Percentiles rank a stretch among this genome's conserved stretches.
Evolutionary conservation across 441 rosid species (phyloP).

Genomic region (Eruca vesicaria): DNA sequence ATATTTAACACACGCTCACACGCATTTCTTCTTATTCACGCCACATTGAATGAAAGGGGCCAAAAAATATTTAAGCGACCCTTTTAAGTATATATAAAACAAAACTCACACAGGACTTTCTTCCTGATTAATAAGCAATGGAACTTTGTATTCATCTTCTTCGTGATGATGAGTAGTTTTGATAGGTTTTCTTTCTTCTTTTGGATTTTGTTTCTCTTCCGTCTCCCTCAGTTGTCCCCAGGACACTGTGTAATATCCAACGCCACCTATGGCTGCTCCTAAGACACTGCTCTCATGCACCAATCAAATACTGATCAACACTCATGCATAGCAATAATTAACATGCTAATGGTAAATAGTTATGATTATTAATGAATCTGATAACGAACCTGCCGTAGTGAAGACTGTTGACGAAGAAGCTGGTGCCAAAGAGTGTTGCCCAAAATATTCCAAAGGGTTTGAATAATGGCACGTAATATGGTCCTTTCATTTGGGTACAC

Average conservation of each 20-base stretch:
- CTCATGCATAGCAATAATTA: background rate
- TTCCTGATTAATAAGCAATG: slow-evolving; percentile 54
- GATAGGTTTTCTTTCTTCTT: slow-evolving; percentile 13
- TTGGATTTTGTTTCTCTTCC: slow-evolving; percentile 30
- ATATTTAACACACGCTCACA: background rate
- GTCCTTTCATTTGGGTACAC: slow-evolving; percentile 55
- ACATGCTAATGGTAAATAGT: background rate
- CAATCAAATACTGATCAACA: background rate
- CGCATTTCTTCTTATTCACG: slow-evolving; percentile 21
- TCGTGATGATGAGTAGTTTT: slow-evolving; percentile 29
- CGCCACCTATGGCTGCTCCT: slow-evolving; percentile 63
- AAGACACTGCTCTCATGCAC: slow-evolving; percentile 43
- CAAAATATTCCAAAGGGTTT: slow-evolving; percentile 76
- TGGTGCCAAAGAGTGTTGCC: slow-evolving; percentile 59
- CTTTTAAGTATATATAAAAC: background rate
- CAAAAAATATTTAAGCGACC: slow-evolving; percentile 6
- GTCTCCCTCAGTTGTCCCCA: slow-evolving; percentile 68
- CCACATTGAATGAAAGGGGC: slow-evolving; percentile 17
- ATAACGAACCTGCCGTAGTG: slow-evolving; percentile 68
- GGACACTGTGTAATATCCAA: slow-evolving; percentile 56
- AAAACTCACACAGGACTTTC: slow-evolving; percentile 33
- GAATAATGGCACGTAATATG: slow-evolving; percentile 64
- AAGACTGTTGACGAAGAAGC: slow-evolving; percentile 72
- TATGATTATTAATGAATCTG: background rate
- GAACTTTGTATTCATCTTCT: slow-evolving; percentile 38